phyloP scores from a whole-genome alignment of 2,329 filamentous ascomycete species.

The Orbilia brochopaga region DNA sequence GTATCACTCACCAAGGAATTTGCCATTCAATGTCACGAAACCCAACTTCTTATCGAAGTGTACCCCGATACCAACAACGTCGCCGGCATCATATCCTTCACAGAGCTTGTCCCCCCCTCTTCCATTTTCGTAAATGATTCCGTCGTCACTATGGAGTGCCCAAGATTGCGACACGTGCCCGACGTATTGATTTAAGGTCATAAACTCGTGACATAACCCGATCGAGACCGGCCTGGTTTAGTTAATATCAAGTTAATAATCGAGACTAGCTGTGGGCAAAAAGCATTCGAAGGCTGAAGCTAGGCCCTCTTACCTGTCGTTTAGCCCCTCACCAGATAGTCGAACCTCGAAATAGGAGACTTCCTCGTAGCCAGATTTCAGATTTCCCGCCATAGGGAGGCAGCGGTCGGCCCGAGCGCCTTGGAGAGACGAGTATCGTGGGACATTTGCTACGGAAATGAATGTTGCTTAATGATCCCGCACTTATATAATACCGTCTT shows the following conservation, averaged over 20 bases:
- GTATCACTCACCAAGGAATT: background rate
- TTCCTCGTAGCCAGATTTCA: background rate
- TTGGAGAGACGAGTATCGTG: background rate
- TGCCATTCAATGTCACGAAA: background rate
- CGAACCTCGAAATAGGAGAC: background rate
- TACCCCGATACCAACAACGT: background rate
- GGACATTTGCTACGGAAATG: background rate
- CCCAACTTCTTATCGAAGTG: background rate
- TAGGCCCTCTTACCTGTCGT: background rate
- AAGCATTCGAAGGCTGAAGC: background rate
- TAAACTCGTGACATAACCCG: background rate
- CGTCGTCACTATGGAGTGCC: constrained; percentile 2
- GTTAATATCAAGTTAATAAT: background rate
- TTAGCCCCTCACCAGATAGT: background rate
- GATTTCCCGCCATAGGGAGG: background rate
- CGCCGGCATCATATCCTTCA: background rate
- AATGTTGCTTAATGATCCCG: background rate
- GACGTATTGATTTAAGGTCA: background rate
- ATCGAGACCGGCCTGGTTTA: background rate
- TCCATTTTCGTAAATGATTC: background rate
- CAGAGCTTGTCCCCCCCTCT: background rate
- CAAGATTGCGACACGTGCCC: background rate
- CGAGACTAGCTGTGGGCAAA: background rate
- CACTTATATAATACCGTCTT: no score
- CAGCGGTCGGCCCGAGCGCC: background rate